Base-by-base conservation (phyloP, 345 rosid species). In the Euphorbia pulcherrima region DNA sequence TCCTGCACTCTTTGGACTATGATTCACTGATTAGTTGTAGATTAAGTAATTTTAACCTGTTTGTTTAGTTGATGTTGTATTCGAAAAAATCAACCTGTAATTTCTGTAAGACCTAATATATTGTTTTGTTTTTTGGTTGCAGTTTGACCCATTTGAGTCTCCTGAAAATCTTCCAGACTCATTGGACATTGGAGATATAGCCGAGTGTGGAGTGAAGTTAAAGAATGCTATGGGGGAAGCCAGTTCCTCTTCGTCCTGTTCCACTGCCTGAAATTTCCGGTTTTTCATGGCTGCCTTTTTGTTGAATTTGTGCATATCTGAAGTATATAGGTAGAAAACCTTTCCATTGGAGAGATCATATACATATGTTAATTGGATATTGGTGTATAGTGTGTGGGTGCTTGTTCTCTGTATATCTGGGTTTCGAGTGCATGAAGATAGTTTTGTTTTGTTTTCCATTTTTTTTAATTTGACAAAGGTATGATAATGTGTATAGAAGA, bases 131-230 rank as follows among this genome's bases (percentile, higher is more conserved):
- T 50, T 52, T 30, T 12, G 56, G 24, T 4, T 73, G 64, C 88
- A 90, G 97, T 80, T 72, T 71, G 78, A 81, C 77, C 64, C 72
- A 13, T 44, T 71, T 44, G 96, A 86, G 69, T 82, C 84, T 57
- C 60, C 84, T 26, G 90, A 77, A 80, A 82, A 74, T 65, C 96
- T 92, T 61, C 97, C 94, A 0, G 97, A 90, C 60, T 79, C 88
- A 14, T 74, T 90, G 78, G 98, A 90, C 78, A 92, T 88, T 46
- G 92, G 97, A 8, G 98, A 92, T 70, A 83, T 86, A n/a, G 75
- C 89, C 20, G 97, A 84, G 28, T 59, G 56, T 26, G 69, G 82
- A 62, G 66, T 75, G 72, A 87, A 87, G 77, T 79, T 66, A 77
- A 92, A 82, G 86, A 82, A 72, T 46, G 76, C 80, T 11, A 74